Evolutionary conservation across 805 yeast genomes (phyloP).

Genomic region (Lipomyces kockii): DNA sequence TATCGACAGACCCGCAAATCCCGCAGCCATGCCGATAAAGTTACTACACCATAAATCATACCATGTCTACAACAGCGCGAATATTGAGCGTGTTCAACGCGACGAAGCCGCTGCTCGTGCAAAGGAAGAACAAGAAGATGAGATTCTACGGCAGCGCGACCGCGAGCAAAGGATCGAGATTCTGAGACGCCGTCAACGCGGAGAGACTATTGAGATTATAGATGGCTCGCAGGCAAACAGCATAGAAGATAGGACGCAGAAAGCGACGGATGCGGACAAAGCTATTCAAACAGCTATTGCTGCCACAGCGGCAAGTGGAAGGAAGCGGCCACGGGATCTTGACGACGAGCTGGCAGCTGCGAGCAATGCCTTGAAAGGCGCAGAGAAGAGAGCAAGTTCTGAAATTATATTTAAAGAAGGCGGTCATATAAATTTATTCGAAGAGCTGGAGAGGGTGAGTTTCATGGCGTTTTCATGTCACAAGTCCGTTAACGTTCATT

Average conservation of each 20-base stretch:
- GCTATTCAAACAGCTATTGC: slow-evolving; percentile 3
- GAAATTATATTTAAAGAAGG: background rate
- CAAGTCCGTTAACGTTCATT: background rate
- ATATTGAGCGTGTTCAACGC: slow-evolving; percentile 40
- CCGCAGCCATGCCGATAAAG: slow-evolving; percentile 40
- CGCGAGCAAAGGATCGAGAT: slow-evolving; percentile 31
- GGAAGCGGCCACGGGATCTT: background rate
- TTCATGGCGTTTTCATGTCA: background rate
- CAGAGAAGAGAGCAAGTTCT: background rate
- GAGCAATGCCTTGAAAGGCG: background rate
- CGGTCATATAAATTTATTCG: slow-evolving; percentile 32
- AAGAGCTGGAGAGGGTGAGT: slow-evolving; percentile 25
- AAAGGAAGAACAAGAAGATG: slow-evolving; percentile 26
- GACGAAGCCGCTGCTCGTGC: slow-evolving; percentile 41
- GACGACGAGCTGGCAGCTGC: slow-evolving; percentile 24
- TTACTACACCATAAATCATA: slow-evolving; percentile 42
- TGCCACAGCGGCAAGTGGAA: background rate
- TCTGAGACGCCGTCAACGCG: slow-evolving; percentile 27
- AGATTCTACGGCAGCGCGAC: slow-evolving; percentile 22
- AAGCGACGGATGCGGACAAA: slow-evolving; percentile 10
- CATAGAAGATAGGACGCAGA: background rate
- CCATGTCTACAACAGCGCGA: slow-evolving; percentile 40
- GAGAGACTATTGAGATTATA: slow-evolving; percentile 10
- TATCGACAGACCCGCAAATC: background rate
- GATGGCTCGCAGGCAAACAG: background rate